phyloP scores from a whole-genome alignment of 106 monocot species.

The Acanthochlamys bracteata region DNA sequence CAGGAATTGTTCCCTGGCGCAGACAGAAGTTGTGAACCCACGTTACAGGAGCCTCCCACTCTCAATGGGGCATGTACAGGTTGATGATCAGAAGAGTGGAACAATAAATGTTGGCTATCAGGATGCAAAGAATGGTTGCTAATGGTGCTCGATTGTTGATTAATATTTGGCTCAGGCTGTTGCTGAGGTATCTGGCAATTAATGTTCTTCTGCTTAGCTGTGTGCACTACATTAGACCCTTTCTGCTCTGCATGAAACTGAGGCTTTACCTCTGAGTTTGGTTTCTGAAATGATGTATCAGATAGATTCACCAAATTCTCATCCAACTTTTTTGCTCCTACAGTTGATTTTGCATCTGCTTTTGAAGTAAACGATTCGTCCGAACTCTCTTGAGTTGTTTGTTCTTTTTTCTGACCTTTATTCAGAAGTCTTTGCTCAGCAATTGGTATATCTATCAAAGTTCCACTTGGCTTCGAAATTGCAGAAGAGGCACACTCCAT shows the following conservation, averaged over 20 bases:
- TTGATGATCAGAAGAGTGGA: constrained; percentile 27
- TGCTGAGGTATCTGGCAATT: constrained; percentile 6
- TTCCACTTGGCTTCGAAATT: constrained; percentile 9
- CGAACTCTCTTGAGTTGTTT: neutral
- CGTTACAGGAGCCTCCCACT: neutral
- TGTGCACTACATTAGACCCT: constrained; percentile 1
- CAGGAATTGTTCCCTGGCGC: constrained; percentile 26
- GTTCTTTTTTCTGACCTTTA: neutral
- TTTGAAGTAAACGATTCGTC: constrained; percentile 9
- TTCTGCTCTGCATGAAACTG: neutral
- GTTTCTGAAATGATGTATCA: neutral
- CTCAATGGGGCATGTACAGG: constrained; percentile 7
- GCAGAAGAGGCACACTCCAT: constrained; percentile 10
- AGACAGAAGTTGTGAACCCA: constrained; percentile 18
- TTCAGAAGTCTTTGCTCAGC: constrained; percentile 5
- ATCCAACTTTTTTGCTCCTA: constrained; percentile 10
- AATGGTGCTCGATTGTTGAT: neutral
- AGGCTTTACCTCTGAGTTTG: neutral
- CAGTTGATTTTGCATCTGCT: constrained; percentile 11
- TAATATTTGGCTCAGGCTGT: constrained; percentile 13
- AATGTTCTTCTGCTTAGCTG: constrained; percentile 6
- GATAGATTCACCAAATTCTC: neutral
- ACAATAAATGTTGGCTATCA: constrained; percentile 23
- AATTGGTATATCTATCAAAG: constrained; percentile 6
- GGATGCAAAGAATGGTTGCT: constrained; percentile 4